These are phyloP conservation scores for Paulownia fortunei DNA, from an alignment of 257 asterid genomes.

Conservation along the genomic window DNA sequence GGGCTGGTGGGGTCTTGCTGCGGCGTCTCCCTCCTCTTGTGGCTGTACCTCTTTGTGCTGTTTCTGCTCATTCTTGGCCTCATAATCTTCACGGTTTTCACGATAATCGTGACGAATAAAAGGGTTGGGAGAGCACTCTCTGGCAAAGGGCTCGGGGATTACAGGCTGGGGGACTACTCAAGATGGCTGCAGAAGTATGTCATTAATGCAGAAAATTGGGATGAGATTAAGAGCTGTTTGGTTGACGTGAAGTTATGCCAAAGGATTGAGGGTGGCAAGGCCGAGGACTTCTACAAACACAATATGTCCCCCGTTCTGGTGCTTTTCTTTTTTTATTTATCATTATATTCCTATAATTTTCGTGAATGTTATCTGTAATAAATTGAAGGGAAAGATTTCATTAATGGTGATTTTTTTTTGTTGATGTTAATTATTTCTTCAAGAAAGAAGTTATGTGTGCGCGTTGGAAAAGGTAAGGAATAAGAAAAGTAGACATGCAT, in stretches of 20 bases:
- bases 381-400: not conserved
- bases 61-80: slow-evolving; percentile 49
- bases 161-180: slow-evolving; percentile 65
- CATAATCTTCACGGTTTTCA: slow-evolving; percentile 48
- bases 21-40: slow-evolving; percentile 39
- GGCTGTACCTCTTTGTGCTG: slow-evolving; percentile 52
- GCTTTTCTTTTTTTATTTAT: not conserved
- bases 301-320: slow-evolving; percentile 54
- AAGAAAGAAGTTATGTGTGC: not conserved
- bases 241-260: slow-evolving; percentile 46
- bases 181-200: slow-evolving; percentile 71
- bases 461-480: not conserved
- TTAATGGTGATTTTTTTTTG: not conserved
- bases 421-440: not conserved
- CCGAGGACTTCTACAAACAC: slow-evolving; percentile 28
- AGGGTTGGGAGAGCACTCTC: slow-evolving; percentile 55
- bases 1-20: slow-evolving; percentile 61
- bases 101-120: slow-evolving; percentile 59
- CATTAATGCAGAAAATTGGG: slow-evolving; percentile 59
- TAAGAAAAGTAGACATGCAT: not conserved
- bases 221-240: slow-evolving; percentile 65
- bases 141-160: slow-evolving; percentile 41
- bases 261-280: slow-evolving; percentile 20
- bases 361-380: not conserved
- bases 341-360: not conserved